Evolutionary conservation across 176 grass and related monocot species (phyloP), one percentile per base, ranked within the genome.

Genomic region (Miscanthus lutarioriparius): DNA sequence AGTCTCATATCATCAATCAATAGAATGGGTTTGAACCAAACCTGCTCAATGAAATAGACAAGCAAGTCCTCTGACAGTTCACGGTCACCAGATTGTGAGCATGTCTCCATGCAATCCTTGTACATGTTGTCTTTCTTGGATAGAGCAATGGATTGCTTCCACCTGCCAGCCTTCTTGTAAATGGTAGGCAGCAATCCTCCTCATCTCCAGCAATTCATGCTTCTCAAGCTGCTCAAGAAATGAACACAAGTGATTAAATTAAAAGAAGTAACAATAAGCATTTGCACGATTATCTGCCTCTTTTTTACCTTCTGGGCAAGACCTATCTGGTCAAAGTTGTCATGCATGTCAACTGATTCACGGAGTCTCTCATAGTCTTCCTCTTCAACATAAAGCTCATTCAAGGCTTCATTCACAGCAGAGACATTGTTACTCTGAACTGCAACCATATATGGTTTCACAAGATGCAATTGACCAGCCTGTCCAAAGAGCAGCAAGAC

Each of bases 161-260:
- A 99, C 87, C 91, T 96, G n/a, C 93, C 93, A 40, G 96, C 96
- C 86, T 99, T 99, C 93, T 96, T 99, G 84, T 99, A 99, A 80
- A 99, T 96, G 78, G 78, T 99, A 96, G 35, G 96, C 96, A 86
- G 96, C 96, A 86, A 99, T 92, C 75, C 96, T 89, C 90, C 96
- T 89, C 96, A 99, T 99, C 84, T 99, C 96, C 80, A 99, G 93
- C 71, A 99, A 91, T 63, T 99, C 96, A 38, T 99, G 96, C 83
- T 96, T 96, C 83, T 99, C 96, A 82, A 99, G 91, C 96, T 99
- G 87, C 76, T 27, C 65, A 75, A 70, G n/a, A 79, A 58, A 80
- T 47, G 39, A 74, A 91, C 40, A 30, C 7, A 36, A 40, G 59
- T 80, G 47, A 87, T 70, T 71, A 10, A 15, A 86, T 40, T 39